These are phyloP conservation scores for Fraxinus cuspidata DNA, from an alignment of 257 asterid species.

Conservation along the genomic window DNA sequence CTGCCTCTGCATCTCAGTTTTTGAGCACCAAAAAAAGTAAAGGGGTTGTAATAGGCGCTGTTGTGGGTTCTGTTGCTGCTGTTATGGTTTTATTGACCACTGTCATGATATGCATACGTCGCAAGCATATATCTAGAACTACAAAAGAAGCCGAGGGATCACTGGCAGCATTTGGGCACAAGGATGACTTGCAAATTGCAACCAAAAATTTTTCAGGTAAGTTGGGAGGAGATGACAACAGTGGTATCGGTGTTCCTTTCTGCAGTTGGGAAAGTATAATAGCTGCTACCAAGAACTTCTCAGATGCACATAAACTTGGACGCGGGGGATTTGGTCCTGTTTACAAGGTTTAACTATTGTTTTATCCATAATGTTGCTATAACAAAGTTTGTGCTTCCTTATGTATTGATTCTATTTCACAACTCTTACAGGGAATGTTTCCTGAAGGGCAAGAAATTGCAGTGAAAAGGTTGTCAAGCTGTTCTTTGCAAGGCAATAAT, in stretches of 20 bases:
- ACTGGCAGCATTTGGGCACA: background rate
- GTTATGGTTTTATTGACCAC: background rate
- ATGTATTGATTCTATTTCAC: background rate
- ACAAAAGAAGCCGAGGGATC: background rate
- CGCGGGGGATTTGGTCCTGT: conserved; percentile 59
- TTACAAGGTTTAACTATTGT: conserved; percentile 25
- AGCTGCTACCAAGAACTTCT: conserved; percentile 48
- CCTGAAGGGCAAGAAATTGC: background rate
- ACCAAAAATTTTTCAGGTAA: background rate
- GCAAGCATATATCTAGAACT: background rate
- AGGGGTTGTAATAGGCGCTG: background rate
- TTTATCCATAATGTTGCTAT: background rate
- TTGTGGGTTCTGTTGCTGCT: background rate
- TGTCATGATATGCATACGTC: background rate
- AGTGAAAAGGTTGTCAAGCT: background rate
- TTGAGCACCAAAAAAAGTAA: background rate
- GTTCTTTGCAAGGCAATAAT: background rate
- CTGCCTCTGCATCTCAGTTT: conserved; percentile 34
- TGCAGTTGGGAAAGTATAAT: background rate
- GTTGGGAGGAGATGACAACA: background rate
- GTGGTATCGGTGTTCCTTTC: background rate
- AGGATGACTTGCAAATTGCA: background rate
- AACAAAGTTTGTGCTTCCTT: background rate
- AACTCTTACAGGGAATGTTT: conserved; percentile 33
- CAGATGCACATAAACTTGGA: conserved; percentile 42